Base-by-base conservation (phyloP, 768 basidiomycete genomes). In the Rhizopogon vulgaris region DNA sequence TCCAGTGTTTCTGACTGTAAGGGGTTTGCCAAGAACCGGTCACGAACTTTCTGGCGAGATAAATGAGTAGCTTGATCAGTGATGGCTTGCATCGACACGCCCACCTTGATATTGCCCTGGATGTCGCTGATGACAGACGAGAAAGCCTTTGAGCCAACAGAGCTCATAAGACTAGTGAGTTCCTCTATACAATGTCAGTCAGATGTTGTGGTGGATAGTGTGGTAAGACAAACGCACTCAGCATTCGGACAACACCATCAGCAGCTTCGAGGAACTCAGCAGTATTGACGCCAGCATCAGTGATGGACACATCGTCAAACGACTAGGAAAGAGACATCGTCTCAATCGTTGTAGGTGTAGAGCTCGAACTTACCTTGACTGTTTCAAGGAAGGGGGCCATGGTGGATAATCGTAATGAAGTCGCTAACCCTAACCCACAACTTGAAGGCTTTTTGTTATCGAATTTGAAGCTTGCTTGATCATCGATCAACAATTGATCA, bases 261-360 rank as follows among this genome's bases (percentile, higher is more conserved):
- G 90, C 76, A 7, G 95, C 96, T 60, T 95, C 85, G 60, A 94
- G 78, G 74, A 98, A 99, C 43, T 77, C 74, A 41, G 81, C 66
- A 14, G 96, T 98, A 67, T 98, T 85, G 65, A 98, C 82, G 55
- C 95, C 95, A 60, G 77, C 79, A 59, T 91, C 84, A 51, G 86
- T 90, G 58, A 91, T 77, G 28, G 86, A 80, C 38, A 98, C 95
- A 69, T 94, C 87, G 59, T 84, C 83, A 67, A 93, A 99, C n/a
- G 91, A 94, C 95, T 98, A 57, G 22, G 45, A 41, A 32, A 40
- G 30, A 38, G 40, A 22, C 24, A 43, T 34, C 42, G 11, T 4
- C 27, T 52, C 27, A 52, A 12, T 25, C 28, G 34, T 15, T 7
- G 3, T 4, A 5, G 9, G n/a, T 24, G 14, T 9, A 10, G 7